Evolutionary conservation across 306 rosid genomes (phyloP).

Genomic region (Cucurbita pepo): DNA sequence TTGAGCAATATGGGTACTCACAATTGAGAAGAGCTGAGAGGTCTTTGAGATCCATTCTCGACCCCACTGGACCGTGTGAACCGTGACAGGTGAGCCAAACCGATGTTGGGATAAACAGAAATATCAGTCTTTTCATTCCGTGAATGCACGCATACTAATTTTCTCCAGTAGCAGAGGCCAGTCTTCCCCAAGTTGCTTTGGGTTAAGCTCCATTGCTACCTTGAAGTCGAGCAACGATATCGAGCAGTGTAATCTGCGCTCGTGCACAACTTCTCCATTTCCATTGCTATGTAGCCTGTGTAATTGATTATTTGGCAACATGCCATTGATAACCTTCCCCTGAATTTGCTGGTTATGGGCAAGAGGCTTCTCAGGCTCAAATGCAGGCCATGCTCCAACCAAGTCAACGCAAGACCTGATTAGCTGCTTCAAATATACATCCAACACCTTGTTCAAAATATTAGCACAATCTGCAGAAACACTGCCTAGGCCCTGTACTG

Average conservation of each 20-base stretch:
- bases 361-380: constrained; percentile 32
- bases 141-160: constrained; percentile 62
- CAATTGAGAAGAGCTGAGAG: background rate
- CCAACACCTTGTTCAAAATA: constrained; percentile 53
- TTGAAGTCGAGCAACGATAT: constrained; percentile 83
- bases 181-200: constrained; percentile 90
- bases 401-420: constrained; percentile 74
- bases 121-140: constrained; percentile 35
- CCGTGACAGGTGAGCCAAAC: constrained; percentile 33
- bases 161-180: constrained; percentile 88
- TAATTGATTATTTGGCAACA: constrained; percentile 57
- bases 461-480: constrained; percentile 72
- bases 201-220: constrained; percentile 95
- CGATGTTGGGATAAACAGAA: constrained; percentile 23
- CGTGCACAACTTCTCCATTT: constrained; percentile 24
- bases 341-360: constrained; percentile 51
- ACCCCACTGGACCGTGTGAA: constrained; percentile 44
- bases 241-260: constrained; percentile 27
- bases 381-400: constrained; percentile 50
- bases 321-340: constrained; percentile 63
- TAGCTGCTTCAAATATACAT: constrained; percentile 70
- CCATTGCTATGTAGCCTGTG: constrained; percentile 31
- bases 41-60: constrained; percentile 8
- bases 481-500: constrained; percentile 74
- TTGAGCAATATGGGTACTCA: background rate